Conservation (phyloP, 2,329 filamentous ascomycete genomes). For the Aureobasidium musti region DNA sequence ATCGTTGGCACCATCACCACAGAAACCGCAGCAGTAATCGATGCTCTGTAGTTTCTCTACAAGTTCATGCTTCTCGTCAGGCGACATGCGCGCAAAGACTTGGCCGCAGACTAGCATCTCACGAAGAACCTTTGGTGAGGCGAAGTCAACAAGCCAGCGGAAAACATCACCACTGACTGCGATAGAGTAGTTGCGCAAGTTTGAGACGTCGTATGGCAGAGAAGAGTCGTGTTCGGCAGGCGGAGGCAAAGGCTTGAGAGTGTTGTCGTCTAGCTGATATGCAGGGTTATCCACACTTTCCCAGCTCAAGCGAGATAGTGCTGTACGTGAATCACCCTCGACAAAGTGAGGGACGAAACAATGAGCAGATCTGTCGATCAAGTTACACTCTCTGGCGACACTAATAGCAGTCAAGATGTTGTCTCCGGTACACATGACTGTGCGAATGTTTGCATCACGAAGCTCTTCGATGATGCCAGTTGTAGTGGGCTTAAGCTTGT, state of each 20-base stretch:
- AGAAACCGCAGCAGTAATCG: conserved; percentile 94
- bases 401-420: conserved; percentile 97
- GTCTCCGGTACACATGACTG: conserved; percentile 96
- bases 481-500: conserved; percentile 91
- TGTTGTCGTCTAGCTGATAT: conserved; percentile 75
- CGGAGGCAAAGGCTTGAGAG: conserved; percentile 73
- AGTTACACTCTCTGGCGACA: conserved; percentile 83
- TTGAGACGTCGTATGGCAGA: conserved; percentile 79
- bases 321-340: conserved; percentile 73
- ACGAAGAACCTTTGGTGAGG: conserved; percentile 73
- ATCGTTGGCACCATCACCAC: conserved; percentile 95
- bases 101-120: conserved; percentile 89
- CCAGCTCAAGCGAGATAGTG: conserved; percentile 76
- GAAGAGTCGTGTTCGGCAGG: conserved; percentile 75
- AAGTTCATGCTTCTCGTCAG: conserved; percentile 96
- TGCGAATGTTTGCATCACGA: conserved; percentile 76
- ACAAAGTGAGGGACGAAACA: conserved; percentile 92
- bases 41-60: conserved; percentile 97
- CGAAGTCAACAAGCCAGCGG: conserved; percentile 93
- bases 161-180: conserved; percentile 94
- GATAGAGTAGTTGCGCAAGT: conserved; percentile 80
- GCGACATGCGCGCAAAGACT: conserved; percentile 97
- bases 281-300: conserved; percentile 89
- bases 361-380: conserved; percentile 77
- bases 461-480: conserved; percentile 80